These are phyloP conservation scores for Aspergillus leporis DNA, from an alignment of 495 filamentous ascomycete species.

Conservation along the genomic window DNA sequence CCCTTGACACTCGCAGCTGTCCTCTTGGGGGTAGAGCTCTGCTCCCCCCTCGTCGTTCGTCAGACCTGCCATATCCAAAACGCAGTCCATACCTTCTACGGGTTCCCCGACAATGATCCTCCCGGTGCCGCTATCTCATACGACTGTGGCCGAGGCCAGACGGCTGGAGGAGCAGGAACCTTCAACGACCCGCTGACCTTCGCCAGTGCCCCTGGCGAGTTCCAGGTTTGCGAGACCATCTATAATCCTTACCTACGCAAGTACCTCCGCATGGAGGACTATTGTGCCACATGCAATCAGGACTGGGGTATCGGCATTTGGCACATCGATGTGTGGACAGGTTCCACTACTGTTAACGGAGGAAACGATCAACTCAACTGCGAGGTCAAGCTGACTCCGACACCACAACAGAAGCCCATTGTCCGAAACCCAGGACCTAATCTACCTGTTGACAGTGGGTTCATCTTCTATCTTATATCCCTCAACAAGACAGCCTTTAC, in stretches of 20 bases:
- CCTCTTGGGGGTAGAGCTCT: neutral
- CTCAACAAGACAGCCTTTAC: neutral
- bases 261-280: conserved; percentile 41
- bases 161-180: conserved; percentile 36
- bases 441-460: neutral
- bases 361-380: neutral
- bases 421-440: neutral
- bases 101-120: conserved; percentile 48
- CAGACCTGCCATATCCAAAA: neutral
- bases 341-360: neutral
- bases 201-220: conserved; percentile 41
- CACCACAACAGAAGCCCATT: neutral
- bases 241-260: conserved; percentile 46
- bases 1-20: neutral
- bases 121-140: conserved; percentile 41
- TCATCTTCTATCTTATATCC: neutral
- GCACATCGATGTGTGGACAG: conserved; percentile 2
- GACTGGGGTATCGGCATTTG: neutral
- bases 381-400: neutral
- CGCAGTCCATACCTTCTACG: conserved; percentile 29
- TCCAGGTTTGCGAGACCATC: conserved; percentile 45
- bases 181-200: conserved; percentile 48
- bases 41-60: neutral
- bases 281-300: conserved; percentile 19
- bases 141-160: conserved; percentile 35